These are phyloP conservation scores for Carnegiea gigantea DNA, from an alignment of 179 eudicot species.

Conservation along the genomic window DNA sequence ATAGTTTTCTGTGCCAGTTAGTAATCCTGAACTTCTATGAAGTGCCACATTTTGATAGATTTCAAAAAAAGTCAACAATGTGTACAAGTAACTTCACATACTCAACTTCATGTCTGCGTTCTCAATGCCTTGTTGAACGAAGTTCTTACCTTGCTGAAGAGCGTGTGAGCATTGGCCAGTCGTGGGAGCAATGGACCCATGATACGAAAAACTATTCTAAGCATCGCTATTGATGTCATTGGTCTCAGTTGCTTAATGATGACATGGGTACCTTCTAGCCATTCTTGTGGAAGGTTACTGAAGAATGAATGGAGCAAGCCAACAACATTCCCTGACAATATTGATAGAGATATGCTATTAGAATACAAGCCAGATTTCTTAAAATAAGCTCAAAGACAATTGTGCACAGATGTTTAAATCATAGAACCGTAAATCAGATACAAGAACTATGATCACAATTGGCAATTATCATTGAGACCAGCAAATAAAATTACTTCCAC, in stretches of 20 bases:
- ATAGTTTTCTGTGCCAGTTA: no score
- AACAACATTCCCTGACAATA: constrained; percentile 70
- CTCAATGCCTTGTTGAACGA: constrained; percentile 2
- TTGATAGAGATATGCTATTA: constrained; percentile 17
- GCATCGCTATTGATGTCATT: constrained; percentile 78
- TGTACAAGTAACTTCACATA: no score
- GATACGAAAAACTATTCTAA: constrained; percentile 89
- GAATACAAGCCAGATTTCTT: constrained; percentile 11
- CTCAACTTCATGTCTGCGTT: no score
- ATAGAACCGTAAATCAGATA: background rate
- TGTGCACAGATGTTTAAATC: background rate
- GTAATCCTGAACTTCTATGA: no score
- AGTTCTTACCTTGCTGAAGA: constrained; percentile 74
- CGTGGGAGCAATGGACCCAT: constrained; percentile 95
- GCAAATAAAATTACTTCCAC: no score
- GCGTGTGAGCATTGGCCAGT: constrained; percentile 84
- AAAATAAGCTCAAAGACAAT: background rate
- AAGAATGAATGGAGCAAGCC: constrained; percentile 91
- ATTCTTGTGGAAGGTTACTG: constrained; percentile 92
- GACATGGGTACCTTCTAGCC: constrained; percentile 88
- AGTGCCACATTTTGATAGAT: no score
- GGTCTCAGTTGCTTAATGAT: constrained; percentile 83
- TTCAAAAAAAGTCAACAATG: no score
- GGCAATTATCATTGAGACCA: no score
- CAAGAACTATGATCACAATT: background rate